These are phyloP conservation scores for Litchi chinensis DNA, from an alignment of 345 rosid genomes.

Conservation along the genomic window DNA sequence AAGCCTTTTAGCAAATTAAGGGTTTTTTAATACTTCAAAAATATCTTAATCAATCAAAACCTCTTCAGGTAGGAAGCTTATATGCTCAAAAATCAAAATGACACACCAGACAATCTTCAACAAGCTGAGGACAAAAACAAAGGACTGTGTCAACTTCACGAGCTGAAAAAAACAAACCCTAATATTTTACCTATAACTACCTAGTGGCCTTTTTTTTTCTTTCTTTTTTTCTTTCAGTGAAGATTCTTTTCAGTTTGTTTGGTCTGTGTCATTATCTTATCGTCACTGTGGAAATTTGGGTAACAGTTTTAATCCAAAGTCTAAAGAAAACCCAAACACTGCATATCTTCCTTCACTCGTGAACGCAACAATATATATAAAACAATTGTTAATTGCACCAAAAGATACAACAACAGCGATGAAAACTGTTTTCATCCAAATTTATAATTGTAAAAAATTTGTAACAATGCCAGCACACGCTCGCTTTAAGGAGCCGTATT, in stretches of 20 bases:
- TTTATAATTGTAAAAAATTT: background rate
- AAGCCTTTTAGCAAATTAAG: background rate
- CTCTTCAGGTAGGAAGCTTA: too few species aligned
- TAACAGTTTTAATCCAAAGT: slow-evolving; percentile 13
- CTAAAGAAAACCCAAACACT: background rate
- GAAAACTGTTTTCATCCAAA: too few species aligned
- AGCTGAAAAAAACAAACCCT: background rate
- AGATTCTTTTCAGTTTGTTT: background rate
- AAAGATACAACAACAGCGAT: too few species aligned
- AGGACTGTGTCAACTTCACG: slow-evolving; percentile 11
- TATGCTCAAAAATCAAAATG: too few species aligned
- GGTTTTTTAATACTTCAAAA: too few species aligned
- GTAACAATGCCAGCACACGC: background rate
- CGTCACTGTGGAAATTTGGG: background rate
- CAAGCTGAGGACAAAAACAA: background rate
- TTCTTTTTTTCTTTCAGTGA: background rate
- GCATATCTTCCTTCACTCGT: too few species aligned
- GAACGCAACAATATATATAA: too few species aligned
- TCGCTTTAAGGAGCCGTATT: background rate
- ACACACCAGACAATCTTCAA: too few species aligned
- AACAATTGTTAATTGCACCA: too few species aligned
- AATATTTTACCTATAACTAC: background rate
- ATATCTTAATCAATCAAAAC: too few species aligned
- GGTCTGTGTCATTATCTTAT: slow-evolving; percentile 12
- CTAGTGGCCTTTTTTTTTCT: background rate